Percentiles rank a stretch among this genome's conserved stretches.
These are phyloP conservation scores for Yamadazyma dendronema DNA, from an alignment of 1,139 yeast species.

Conservation along the genomic window DNA sequence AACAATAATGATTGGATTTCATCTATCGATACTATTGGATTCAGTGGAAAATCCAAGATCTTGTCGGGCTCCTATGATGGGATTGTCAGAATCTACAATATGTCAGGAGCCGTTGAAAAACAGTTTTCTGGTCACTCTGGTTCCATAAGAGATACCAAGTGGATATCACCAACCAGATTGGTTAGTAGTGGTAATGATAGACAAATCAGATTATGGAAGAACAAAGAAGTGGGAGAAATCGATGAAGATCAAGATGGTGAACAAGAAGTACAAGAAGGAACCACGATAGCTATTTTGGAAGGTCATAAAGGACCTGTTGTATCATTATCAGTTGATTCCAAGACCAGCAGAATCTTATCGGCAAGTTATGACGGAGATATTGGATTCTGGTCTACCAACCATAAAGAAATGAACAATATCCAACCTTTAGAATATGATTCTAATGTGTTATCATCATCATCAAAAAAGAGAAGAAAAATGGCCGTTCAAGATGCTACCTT, in stretches of 20 bases:
- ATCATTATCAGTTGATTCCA: constrained; percentile 58
- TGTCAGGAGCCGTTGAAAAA: constrained; percentile 78
- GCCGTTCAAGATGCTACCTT: constrained; percentile 75
- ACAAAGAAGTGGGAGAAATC: constrained; percentile 34
- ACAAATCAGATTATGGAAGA: constrained; percentile 84
- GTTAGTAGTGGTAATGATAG: constrained; percentile 90
- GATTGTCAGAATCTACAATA: constrained; percentile 83
- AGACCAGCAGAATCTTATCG: constrained; percentile 63
- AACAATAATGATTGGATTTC: constrained; percentile 97
- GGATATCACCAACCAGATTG: constrained; percentile 71
- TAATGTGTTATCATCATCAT: constrained; percentile 64
- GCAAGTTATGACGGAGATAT: constrained; percentile 82
- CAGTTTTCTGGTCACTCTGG: constrained; percentile 88
- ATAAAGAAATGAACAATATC: constrained; percentile 78
- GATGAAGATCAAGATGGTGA: constrained; percentile 28
- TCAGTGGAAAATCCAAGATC: constrained; percentile 47
- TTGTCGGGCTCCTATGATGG: constrained; percentile 94
- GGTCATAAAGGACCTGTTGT: constrained; percentile 90
- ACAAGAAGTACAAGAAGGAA: constrained; percentile 58
- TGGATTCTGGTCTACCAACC: constrained; percentile 85
- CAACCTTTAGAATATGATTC: constrained; percentile 56
- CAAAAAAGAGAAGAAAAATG: constrained; percentile 84
- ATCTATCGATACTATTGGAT: constrained; percentile 55
- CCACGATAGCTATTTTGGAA: constrained; percentile 76
- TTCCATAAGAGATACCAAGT: constrained; percentile 76